A percentile compares a stretch with the other conserved stretches of the same genome.
These are phyloP conservation scores for Colletotrichum endophyticum DNA, from an alignment of 2,329 filamentous ascomycete species.

Conservation along the genomic window DNA sequence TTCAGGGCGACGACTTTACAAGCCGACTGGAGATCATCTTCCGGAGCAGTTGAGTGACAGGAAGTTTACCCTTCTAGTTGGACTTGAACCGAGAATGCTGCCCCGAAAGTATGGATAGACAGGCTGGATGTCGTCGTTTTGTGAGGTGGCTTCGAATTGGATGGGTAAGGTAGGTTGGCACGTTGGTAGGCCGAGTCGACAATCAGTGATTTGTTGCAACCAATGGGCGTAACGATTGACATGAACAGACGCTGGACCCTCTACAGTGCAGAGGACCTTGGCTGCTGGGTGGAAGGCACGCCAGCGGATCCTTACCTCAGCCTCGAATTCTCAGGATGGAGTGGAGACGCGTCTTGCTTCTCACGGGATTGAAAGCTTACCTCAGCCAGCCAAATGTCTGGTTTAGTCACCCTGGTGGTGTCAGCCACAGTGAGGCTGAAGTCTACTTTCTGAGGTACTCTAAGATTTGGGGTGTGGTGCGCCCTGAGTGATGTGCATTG, in stretches of 20 bases:
- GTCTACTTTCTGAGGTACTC: neutral
- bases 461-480: neutral
- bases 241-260: neutral
- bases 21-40: constrained; percentile 5
- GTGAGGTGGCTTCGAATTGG: neutral
- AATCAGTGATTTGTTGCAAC: neutral
- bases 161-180: neutral
- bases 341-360: neutral
- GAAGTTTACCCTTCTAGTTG: neutral
- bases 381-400: neutral
- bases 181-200: neutral
- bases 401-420: neutral
- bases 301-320: constrained; percentile 1
- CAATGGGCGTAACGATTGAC: neutral
- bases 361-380: neutral
- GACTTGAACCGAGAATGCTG: neutral
- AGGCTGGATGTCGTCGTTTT: neutral
- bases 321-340: neutral
- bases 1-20: neutral
- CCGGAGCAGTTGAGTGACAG: neutral
- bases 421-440: neutral
- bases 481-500: neutral
- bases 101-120: neutral
- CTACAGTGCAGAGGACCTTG: neutral
- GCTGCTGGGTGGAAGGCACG: neutral